Percentiles rank a stretch among this genome's conserved stretches.
Evolutionary conservation across 495 filamentous ascomycete species (phyloP).

Genomic region (Aspergillus homomorphus): DNA sequence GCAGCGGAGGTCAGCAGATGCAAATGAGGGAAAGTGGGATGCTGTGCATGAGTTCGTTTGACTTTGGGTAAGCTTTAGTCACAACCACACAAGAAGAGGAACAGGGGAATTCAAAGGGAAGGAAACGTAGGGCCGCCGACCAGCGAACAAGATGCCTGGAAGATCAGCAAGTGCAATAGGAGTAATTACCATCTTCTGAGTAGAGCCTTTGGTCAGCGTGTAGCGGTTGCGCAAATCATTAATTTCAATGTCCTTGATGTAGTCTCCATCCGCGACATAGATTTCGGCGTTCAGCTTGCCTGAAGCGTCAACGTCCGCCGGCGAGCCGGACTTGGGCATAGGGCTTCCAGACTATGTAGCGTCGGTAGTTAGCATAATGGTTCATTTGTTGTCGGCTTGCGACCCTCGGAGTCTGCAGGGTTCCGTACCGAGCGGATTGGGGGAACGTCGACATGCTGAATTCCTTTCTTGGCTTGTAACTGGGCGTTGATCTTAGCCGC

Average conservation of each 20-base stretch:
- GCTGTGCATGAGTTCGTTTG: conserved; percentile 57
- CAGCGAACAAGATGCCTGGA: conserved; percentile 52
- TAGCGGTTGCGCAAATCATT: conserved; percentile 98
- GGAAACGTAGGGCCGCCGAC: conserved; percentile 35
- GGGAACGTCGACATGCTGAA: conserved; percentile 91
- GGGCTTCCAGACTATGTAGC: conserved; percentile 48
- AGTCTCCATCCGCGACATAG: conserved; percentile 94
- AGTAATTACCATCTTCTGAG: conserved; percentile 98
- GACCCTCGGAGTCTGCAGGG: neutral
- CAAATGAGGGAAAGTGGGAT: conserved; percentile 73
- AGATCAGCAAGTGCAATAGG: conserved; percentile 78
- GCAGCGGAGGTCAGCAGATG: conserved; percentile 95
- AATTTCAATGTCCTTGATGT: conserved; percentile 96
- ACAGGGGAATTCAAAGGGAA: conserved; percentile 23
- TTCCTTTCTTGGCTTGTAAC: conserved; percentile 87
- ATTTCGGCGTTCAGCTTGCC: conserved; percentile 76
- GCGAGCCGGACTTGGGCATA: conserved; percentile 42
- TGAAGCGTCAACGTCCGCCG: conserved; percentile 45
- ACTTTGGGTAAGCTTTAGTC: conserved; percentile 82
- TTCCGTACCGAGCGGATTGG: conserved; percentile 66
- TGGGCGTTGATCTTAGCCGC: conserved; percentile 92
- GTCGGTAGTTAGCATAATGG: conserved; percentile 22
- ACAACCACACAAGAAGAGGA: conserved; percentile 49
- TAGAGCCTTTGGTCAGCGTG: conserved; percentile 93
- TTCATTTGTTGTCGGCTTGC: neutral